A percentile compares a stretch with the other conserved stretches of the same genome.
Evolutionary conservation across 495 filamentous ascomycete species (phyloP).

Genomic region (Durotheca rogersii): DNA sequence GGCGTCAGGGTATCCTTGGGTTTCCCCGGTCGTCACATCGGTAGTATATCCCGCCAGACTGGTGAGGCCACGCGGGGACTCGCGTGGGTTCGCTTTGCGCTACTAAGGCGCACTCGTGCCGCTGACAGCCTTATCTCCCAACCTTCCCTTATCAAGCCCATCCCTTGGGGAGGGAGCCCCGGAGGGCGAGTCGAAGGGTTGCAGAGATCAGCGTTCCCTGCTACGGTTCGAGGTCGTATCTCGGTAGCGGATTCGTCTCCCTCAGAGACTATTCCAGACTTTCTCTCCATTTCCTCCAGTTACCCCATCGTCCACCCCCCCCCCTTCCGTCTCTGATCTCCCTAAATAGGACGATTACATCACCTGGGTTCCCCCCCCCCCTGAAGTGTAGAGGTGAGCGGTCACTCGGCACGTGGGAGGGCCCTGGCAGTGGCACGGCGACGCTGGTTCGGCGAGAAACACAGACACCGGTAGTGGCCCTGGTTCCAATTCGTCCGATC

Average conservation of each 20-base stretch:
- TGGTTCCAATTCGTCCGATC: conserved; percentile 11
- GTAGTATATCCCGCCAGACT: conserved; percentile 27
- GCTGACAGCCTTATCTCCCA: conserved; percentile 29
- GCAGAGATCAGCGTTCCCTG: conserved; percentile 25
- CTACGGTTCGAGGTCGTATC: conserved; percentile 27
- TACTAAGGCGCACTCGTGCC: conserved; percentile 14
- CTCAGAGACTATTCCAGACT: conserved; percentile 12
- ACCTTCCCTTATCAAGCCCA: conserved; percentile 25
- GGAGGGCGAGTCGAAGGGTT: conserved; percentile 17
- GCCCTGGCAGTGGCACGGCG: conserved; percentile 17
- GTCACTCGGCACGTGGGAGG: conserved; percentile 18
- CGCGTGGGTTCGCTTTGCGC: conserved; percentile 25
- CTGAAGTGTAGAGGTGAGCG: conserved; percentile 6
- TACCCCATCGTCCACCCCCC: conserved; percentile 16
- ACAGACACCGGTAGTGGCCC: conserved; percentile 3
- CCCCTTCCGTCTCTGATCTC: conserved; percentile 8
- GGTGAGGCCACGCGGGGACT: conserved; percentile 23
- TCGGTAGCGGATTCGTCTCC: conserved; percentile 19
- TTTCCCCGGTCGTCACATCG: conserved; percentile 18
- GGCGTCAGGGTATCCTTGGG: conserved; percentile 24
- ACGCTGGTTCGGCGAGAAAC: conserved; percentile 15
- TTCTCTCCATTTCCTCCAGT: conserved; percentile 11
- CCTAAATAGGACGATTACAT: conserved; percentile 16
- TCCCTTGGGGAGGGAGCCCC: conserved; percentile 3
- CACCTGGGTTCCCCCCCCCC: conserved; percentile 7